Conservation (phyloP, 257 asterid species). For the Rehmannia glutinosa region DNA sequence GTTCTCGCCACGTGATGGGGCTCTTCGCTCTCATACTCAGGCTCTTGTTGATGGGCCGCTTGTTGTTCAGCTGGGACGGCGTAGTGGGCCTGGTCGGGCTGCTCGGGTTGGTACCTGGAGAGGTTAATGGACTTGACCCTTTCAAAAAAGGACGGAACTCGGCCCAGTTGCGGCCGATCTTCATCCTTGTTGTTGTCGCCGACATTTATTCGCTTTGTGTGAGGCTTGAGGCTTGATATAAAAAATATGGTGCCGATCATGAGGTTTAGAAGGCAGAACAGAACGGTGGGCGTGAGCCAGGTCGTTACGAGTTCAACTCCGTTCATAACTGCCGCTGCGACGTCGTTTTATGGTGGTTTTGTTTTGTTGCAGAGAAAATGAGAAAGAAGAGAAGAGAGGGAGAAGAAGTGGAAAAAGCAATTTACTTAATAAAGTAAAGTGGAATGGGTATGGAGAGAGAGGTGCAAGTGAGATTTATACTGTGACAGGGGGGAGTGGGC, state of each 20-base stretch:
- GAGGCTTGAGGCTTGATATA: constrained; percentile 29
- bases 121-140: constrained; percentile 30
- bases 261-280: constrained; percentile 58
- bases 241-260: constrained; percentile 44
- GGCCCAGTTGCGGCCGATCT: constrained; percentile 8
- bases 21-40: not conserved
- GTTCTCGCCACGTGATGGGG: constrained; percentile 20
- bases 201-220: not conserved
- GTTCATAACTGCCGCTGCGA: constrained; percentile 14
- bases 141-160: constrained; percentile 25
- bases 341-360: not conserved
- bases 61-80: not conserved
- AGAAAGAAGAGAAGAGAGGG: not conserved
- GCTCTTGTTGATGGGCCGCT: not conserved
- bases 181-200: not conserved
- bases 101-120: constrained; percentile 14
- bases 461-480: not conserved
- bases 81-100: constrained; percentile 4
- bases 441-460: not conserved
- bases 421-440: not conserved
- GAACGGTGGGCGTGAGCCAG: constrained; percentile 50
- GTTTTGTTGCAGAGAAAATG: not conserved
- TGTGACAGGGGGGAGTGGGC: not conserved
- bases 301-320: constrained; percentile 22
- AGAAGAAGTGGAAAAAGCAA: too few relatives aligned